Percentiles rank a stretch among this genome's conserved stretches.
These are phyloP conservation scores for Calvatia gigantea DNA, from an alignment of 768 basidiomycete genomes.

Conservation along the genomic window DNA sequence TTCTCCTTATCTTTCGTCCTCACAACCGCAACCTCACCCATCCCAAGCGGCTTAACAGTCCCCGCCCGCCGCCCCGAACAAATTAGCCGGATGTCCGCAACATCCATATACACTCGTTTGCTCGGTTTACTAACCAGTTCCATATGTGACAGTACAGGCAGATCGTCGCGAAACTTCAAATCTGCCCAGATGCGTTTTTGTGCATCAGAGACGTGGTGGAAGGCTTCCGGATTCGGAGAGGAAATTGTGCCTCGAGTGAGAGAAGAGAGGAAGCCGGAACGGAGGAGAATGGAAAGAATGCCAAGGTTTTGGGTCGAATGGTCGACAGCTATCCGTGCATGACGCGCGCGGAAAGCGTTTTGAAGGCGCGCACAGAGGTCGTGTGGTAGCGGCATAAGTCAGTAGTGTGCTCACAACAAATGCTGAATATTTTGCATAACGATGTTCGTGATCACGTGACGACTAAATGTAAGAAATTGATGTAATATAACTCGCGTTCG, in stretches of 20 bases:
- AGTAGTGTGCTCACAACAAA: too few relatives aligned
- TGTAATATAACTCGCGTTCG: too few relatives aligned
- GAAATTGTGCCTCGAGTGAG: constrained; percentile 75
- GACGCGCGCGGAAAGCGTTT: constrained; percentile 89
- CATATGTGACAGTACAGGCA: constrained; percentile 79
- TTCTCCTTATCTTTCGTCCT: constrained; percentile 66
- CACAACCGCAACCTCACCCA: constrained; percentile 93
- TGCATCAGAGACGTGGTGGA: constrained; percentile 53
- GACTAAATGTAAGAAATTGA: too few relatives aligned
- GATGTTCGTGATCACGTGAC: too few relatives aligned
- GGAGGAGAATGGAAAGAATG: constrained; percentile 89
- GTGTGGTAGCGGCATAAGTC: constrained; percentile 66
- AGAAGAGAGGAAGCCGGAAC: constrained; percentile 82
- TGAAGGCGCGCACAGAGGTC: constrained; percentile 88
- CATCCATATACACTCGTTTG: constrained; percentile 72
- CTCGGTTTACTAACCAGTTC: constrained; percentile 81
- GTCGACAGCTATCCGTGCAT: constrained; percentile 69
- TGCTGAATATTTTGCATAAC: too few relatives aligned
- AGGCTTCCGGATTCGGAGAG: constrained; percentile 61
- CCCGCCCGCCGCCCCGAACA: constrained; percentile 82
- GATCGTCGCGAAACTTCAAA: constrained; percentile 90
- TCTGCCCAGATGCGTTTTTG: constrained; percentile 88
- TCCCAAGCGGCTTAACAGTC: constrained; percentile 75
- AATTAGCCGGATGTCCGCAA: constrained; percentile 69
- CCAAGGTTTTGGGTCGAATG: constrained; percentile 90